Percentiles rank a stretch among this genome's conserved stretches.
Conservation (phyloP, 75 land plant species). For the Picea sitchensis region DNA sequence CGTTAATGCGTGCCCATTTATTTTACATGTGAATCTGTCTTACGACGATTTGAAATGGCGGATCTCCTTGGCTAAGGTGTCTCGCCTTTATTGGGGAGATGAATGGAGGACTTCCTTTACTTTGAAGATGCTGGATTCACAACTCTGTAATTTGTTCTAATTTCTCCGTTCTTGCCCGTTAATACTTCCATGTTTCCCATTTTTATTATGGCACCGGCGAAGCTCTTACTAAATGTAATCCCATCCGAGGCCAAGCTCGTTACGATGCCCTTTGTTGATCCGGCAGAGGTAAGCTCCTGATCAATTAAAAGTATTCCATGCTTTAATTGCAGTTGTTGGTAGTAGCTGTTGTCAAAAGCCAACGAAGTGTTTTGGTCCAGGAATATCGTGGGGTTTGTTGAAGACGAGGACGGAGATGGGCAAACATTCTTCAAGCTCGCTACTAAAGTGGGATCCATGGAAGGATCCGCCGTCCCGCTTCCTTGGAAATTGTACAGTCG, state of each 20-base stretch:
- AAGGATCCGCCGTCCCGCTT: conserved; percentile 54
- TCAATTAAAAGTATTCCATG: conserved; percentile 61
- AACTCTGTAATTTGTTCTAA: conserved; percentile 43
- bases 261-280: conserved; percentile 30
- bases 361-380: conserved; percentile 37
- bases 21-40: too few relatives aligned
- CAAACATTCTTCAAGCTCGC: conserved; percentile 24
- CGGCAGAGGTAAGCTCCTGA: conserved; percentile 39
- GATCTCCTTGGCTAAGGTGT: too few relatives aligned
- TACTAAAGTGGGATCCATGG: conserved; percentile 35
- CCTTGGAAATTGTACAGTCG: conserved; percentile 65
- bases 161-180: conserved; percentile 46
- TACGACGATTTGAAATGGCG: too few relatives aligned
- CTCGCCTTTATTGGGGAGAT: too few relatives aligned
- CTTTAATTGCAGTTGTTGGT: conserved; percentile 28
- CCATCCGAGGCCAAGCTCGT: conserved; percentile 22
- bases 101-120: too few relatives aligned
- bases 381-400: conserved; percentile 5
- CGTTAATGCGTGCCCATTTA: too few relatives aligned
- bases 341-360: conserved; percentile 54
- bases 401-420: conserved; percentile 14
- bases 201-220: conserved; percentile 48
- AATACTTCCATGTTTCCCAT: conserved; percentile 52
- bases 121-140: conserved; percentile 5
- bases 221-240: conserved; percentile 22